A percentile compares a stretch with the other conserved stretches of the same genome.
These are phyloP conservation scores for Myxozyma lipomycoides DNA, from an alignment of 805 yeast genomes.

Conservation along the genomic window DNA sequence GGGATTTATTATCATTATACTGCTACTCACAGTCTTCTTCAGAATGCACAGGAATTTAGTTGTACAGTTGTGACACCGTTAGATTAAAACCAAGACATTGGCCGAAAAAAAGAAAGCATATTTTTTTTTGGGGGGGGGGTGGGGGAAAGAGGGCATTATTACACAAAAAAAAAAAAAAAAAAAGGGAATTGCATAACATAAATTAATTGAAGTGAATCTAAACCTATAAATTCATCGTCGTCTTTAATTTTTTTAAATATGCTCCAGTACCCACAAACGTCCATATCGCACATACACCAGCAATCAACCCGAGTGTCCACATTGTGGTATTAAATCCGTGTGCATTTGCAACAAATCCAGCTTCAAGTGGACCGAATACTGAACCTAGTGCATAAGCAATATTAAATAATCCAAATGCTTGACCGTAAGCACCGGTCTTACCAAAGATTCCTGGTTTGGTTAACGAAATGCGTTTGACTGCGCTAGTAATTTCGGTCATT, in stretches of 20 bases:
- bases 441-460: constrained; percentile 35
- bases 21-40: constrained; percentile 70
- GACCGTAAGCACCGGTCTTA: constrained; percentile 35
- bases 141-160: too few species aligned
- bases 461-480: constrained; percentile 29
- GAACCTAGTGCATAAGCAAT: constrained; percentile 36
- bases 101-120: too few species aligned
- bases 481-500: constrained; percentile 34
- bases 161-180: too few species aligned
- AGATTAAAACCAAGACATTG: too few species aligned
- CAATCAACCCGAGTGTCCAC: constrained; percentile 11
- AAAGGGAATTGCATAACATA: too few species aligned
- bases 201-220: too few species aligned
- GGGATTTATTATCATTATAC: constrained; percentile 89
- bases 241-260: constrained; percentile 17
- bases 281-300: constrained; percentile 26
- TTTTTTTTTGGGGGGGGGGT: too few species aligned
- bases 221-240: too few species aligned
- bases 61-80: too few species aligned
- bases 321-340: constrained; percentile 32
- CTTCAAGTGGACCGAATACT: constrained; percentile 37
- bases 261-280: constrained; percentile 34
- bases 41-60: constrained; percentile 36
- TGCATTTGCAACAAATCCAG: constrained; percentile 30
- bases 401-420: constrained; percentile 37